Evolutionary conservation across 108 stramenopile genomes (phyloP).

Genomic region (Chaetoceros tenuissimus): DNA sequence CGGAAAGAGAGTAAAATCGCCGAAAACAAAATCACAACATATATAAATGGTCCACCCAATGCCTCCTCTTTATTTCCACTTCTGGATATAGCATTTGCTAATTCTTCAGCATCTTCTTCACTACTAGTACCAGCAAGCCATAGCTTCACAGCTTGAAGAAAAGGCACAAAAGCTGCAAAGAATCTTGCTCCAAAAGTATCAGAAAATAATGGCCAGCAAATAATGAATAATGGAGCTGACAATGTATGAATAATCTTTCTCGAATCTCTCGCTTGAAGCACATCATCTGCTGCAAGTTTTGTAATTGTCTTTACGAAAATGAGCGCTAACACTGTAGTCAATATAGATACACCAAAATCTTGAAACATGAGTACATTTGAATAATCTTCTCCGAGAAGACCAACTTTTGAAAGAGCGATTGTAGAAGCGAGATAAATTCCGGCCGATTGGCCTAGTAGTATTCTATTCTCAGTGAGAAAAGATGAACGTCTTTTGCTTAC

Average conservation of each 20-base stretch:
- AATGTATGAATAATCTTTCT: slow-evolving; percentile 72
- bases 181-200: slow-evolving; percentile 40
- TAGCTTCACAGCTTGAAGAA: slow-evolving; percentile 40
- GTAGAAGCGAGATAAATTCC: background rate
- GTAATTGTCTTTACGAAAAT: slow-evolving; percentile 44
- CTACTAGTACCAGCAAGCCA: slow-evolving; percentile 41
- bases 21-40: slow-evolving; percentile 40
- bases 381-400: slow-evolving; percentile 7
- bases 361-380: slow-evolving; percentile 28
- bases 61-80: slow-evolving; percentile 61
- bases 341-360: slow-evolving; percentile 35
- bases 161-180: slow-evolving; percentile 53
- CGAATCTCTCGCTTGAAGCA: slow-evolving; percentile 40
- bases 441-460: no score
- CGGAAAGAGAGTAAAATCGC: slow-evolving; percentile 62
- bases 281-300: slow-evolving; percentile 20
- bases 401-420: background rate
- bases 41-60: slow-evolving; percentile 74
- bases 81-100: slow-evolving; percentile 60
- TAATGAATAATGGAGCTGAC: slow-evolving; percentile 58
- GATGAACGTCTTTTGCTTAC: no score
- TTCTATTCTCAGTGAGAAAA: no score
- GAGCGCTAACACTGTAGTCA: slow-evolving; percentile 37
- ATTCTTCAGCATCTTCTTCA: slow-evolving; percentile 30
- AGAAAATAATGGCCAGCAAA: slow-evolving; percentile 73